Evolutionary conservation across 2,329 filamentous ascomycete genomes (phyloP), one percentile per base, ranked within the genome.

Genomic region (Beauveria pseudobassiana): DNA sequence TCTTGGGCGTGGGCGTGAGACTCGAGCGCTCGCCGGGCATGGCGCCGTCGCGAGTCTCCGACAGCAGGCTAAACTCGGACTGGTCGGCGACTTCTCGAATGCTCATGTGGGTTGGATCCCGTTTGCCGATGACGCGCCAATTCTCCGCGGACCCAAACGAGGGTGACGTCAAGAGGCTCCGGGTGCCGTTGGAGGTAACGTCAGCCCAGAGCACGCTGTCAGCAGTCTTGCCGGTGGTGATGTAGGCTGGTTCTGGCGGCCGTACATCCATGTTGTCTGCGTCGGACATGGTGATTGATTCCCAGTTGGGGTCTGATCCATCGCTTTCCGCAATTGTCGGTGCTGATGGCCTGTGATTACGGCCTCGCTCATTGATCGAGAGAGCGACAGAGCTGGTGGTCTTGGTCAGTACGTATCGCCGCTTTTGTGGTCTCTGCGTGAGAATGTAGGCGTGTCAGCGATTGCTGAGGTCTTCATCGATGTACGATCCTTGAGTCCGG

Each of bases 41-140:
- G 30, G 64, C 63, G 26, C 67, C 67, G 16, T 65, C 64, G 67
- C 65, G 9, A 68, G 66, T 45, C 65, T 65, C 22, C 67, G 69
- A 68, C 50, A 76, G 68, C 71, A 64, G 81, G 75, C 72, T 75
- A 56, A 76, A 75, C 0, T 74, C 74, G 8, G 71, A 70, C 22
- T 68, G 69, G 42, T 73, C 69, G 14, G 73, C 71, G 4, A 75
- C 67, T 18, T 73, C 71, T 43, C 70, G 68, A 63, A 76, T 75
- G 6, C 70, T 69, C 10, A 70, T 66, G 26, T 69, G 73, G 10
- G 70, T 67, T 6, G 70, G 70, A 28, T 68, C 65, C 8, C 65
- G 70, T 22, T 62, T 64, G 22, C 64, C 64, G n/a, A 73, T 66
- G 8, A 72, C 63, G 22, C 71, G 67, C 74, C 74, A 76, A 59